phyloP scores from a whole-genome alignment of 2,329 filamentous ascomycete species.

The Ophiostoma piceae region DNA sequence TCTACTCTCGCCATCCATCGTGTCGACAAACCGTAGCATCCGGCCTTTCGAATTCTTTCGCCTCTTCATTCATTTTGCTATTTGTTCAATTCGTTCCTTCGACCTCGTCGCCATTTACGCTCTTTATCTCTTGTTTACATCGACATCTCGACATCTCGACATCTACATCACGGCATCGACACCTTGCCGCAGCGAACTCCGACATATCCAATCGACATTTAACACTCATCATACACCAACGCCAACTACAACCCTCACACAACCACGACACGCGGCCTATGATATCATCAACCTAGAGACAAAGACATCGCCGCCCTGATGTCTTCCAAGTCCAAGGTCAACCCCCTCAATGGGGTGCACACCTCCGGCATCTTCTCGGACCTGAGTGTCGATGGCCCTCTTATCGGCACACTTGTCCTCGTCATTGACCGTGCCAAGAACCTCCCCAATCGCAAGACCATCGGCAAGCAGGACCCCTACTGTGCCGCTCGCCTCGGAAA shows the following conservation, averaged over 20 bases:
- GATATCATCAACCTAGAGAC: background rate
- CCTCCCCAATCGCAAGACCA: conserved; percentile 89
- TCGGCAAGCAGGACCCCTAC: conserved; percentile 98
- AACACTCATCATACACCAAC: background rate
- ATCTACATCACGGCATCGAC: background rate
- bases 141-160: background rate
- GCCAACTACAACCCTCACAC: background rate
- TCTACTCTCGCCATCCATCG: background rate
- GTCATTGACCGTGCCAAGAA: conserved; percentile 96
- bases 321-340: conserved; percentile 50
- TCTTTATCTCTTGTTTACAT: background rate
- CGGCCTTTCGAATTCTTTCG: conserved; percentile 14
- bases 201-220: background rate
- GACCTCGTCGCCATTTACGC: background rate
- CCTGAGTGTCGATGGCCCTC: conserved; percentile 85
- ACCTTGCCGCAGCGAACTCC: background rate
- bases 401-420: conserved; percentile 87
- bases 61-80: background rate
- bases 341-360: conserved; percentile 61
- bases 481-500: conserved; percentile 91
- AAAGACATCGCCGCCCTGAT: conserved; percentile 34
- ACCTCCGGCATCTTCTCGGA: conserved; percentile 92
- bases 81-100: background rate
- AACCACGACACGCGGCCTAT: background rate
- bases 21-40: conserved; percentile 7